These are phyloP conservation scores for Vitis hybrid DNA, from an alignment of 177 flowering plant species.

Conservation along the genomic window DNA sequence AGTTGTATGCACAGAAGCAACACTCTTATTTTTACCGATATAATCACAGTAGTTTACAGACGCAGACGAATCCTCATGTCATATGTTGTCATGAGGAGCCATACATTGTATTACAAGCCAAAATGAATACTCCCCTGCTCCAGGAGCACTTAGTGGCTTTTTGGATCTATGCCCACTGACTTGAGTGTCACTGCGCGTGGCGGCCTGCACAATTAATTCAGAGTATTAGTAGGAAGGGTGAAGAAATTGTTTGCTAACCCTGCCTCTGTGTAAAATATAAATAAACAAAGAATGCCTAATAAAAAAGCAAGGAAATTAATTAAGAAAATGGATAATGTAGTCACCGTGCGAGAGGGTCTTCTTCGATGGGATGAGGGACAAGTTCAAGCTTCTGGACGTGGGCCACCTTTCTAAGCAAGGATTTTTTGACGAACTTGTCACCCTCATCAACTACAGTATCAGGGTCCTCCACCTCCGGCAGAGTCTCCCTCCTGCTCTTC, in stretches of 20 bases:
- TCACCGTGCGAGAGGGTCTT: constrained; percentile 24
- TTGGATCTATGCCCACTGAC: constrained; percentile 31
- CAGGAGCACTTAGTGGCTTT: background rate
- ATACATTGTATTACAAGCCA: too few relatives aligned
- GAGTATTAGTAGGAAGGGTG: too few relatives aligned
- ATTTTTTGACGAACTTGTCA: constrained; percentile 43
- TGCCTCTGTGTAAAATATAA: too few relatives aligned
- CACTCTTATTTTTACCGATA: too few relatives aligned
- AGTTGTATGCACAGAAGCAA: too few relatives aligned
- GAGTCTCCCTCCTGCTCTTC: constrained; percentile 54
- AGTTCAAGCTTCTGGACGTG: constrained; percentile 46
- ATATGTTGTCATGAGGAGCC: too few relatives aligned
- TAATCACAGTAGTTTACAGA: too few relatives aligned
- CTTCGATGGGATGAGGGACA: constrained; percentile 29
- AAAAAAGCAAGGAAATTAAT: background rate
- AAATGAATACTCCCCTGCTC: too few relatives aligned
- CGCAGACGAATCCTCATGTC: too few relatives aligned
- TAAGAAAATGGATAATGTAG: too few relatives aligned
- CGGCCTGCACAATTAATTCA: background rate
- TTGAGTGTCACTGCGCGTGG: constrained; percentile 26
- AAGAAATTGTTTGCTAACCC: too few relatives aligned
- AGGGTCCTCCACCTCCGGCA: constrained; percentile 71
- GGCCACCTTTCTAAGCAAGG: constrained; percentile 77
- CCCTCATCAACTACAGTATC: constrained; percentile 42
- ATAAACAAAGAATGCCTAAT: background rate